Evolutionary conservation across 306 rosid genomes (phyloP).

Genomic region (Pterocarpus macrocarpus): DNA sequence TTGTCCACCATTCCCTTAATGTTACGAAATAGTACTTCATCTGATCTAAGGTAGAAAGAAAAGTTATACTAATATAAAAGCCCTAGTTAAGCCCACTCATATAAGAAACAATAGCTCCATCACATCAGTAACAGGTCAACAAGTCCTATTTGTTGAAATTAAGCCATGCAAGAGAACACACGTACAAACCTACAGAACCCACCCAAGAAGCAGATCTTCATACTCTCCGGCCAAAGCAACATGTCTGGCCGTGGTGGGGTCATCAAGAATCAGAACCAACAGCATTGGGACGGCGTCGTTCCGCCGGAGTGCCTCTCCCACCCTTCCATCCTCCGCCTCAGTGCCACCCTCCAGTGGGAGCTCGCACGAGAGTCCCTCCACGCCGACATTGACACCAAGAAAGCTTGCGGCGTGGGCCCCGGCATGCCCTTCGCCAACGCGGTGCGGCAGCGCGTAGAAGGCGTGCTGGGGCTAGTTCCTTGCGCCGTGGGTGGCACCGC

Average conservation of each 20-base stretch:
- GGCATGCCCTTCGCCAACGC: constrained; percentile 80
- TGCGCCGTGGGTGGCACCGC: constrained; percentile 93
- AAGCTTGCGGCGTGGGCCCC: constrained; percentile 80
- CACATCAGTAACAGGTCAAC: too few species aligned
- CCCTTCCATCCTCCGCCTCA: constrained; percentile 68
- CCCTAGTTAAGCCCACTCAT: too few species aligned
- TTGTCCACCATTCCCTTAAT: too few species aligned
- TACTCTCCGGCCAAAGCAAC: constrained; percentile 93
- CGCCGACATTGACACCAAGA: constrained; percentile 71
- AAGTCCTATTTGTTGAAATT: too few species aligned
- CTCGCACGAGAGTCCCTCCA: constrained; percentile 78
- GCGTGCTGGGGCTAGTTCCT: constrained; percentile 68
- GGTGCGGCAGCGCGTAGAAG: constrained; percentile 50
- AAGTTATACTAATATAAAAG: too few species aligned
- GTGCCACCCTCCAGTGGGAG: constrained; percentile 71
- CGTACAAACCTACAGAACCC: background rate
- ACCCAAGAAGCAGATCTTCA: constrained; percentile 66
- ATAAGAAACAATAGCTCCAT: too few species aligned
- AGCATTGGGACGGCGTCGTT: constrained; percentile 76
- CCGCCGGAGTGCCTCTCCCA: constrained; percentile 68
- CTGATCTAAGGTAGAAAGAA: too few species aligned
- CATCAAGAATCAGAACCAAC: constrained; percentile 27
- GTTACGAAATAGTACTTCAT: too few species aligned
- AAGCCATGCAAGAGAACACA: too few species aligned
- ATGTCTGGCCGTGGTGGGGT: constrained; percentile 92